phyloP scores from a whole-genome alignment of 202 grass and related monocot species.

The Digitaria exilis region DNA sequence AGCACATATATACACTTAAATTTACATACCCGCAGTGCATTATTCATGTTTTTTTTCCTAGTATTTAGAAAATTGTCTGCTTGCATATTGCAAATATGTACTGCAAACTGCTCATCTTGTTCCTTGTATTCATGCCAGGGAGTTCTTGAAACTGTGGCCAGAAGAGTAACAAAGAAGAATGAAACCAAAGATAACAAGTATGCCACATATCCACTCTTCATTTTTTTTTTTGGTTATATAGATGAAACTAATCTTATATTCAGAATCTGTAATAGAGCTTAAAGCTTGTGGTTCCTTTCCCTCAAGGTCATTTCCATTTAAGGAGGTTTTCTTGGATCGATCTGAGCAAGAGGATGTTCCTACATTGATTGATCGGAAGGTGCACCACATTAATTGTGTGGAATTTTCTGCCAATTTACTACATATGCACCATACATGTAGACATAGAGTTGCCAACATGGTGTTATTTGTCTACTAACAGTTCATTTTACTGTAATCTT shows the following conservation, averaged over 20 bases:
- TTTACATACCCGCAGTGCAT: neutral
- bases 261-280: slow-evolving; percentile 15
- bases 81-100: too few species aligned
- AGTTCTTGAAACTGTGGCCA: slow-evolving; percentile 96
- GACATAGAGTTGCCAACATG: neutral
- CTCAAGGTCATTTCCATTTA: slow-evolving; percentile 86
- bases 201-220: slow-evolving; percentile 19
- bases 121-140: slow-evolving; percentile 59
- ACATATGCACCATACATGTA: neutral
- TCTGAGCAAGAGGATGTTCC: slow-evolving; percentile 95
- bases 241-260: slow-evolving; percentile 28
- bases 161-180: slow-evolving; percentile 97
- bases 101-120: slow-evolving; percentile 39
- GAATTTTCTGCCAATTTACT: slow-evolving; percentile 14
- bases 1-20: neutral
- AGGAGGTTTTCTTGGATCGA: slow-evolving; percentile 96
- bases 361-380: slow-evolving; percentile 95
- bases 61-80: slow-evolving; percentile 16
- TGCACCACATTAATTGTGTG: slow-evolving; percentile 31
- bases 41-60: neutral
- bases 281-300: slow-evolving; percentile 27
- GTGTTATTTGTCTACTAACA: slow-evolving; percentile 10
- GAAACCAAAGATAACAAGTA: slow-evolving; percentile 99
- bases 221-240: neutral
- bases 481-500: slow-evolving; percentile 34